Base-by-base conservation (phyloP, 2,329 filamentous ascomycete species). In the Scedosporium aurantiacum region DNA sequence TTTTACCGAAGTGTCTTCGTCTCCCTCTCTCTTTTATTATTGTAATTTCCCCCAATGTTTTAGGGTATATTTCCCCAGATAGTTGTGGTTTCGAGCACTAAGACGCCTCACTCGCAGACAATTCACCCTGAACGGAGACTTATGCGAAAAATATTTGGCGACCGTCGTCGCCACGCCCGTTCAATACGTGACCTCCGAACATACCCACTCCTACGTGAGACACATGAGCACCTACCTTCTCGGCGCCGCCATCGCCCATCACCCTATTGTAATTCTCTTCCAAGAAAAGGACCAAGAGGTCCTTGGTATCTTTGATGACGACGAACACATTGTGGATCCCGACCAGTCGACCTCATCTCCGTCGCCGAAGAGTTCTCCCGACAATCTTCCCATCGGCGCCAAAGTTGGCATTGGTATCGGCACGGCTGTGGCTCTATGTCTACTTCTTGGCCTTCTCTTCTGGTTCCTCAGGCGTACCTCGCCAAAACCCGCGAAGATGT, bases 221-320 rank as follows among this genome's bases (percentile, higher is more conserved):
- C 50, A 63, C 45, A 65, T 60, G 54, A 60, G 60, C 28, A 76
- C 73, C 10, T 75, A 73, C 1, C 64, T 76, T 5, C 72, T 71
- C 41, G 69, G 68, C 57, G 74, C 73, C 58, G 71, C 72, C 4
- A 68, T 75, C 25, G 73, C 72, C 4, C 72, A 75, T 8, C 70
- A 73, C 61, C 72, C 70, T 4, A 71, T 75, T 40, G 69, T 70
- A 18, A 73, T 73, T 3, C 67, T 74, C n/a, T 75, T 74, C 62
- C 69, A 69, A 52, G 70, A 72, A n/a, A 65, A 65, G 6, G 73
- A 76, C 61, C 73, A 71, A 57, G 67, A 67, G 32, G 64, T 65
- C 10, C 65, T 76, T 4, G 72, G 72, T 8, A 62, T 74, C 1
- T 68, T 70, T 3, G 70, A 74, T 40, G 69, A 73, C 23, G 67